Conservation (phyloP, 83 land plant genomes). For the Larix sibirica region DNA sequence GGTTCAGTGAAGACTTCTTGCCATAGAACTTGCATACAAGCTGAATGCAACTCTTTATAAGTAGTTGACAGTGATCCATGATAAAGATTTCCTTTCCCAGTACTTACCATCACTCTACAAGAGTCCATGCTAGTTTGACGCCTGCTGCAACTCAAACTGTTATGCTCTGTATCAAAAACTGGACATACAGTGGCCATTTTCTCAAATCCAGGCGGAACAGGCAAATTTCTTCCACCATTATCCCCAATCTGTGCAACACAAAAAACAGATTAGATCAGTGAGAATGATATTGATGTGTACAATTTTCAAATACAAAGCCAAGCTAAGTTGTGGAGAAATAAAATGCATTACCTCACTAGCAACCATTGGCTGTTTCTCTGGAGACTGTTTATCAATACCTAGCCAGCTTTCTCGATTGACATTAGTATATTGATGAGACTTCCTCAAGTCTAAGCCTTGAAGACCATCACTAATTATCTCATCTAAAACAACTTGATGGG, state of each 20-base stretch:
- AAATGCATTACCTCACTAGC: neutral
- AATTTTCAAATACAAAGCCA: neutral
- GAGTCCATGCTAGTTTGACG: neutral
- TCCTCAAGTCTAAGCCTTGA: neutral
- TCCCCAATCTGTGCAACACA: neutral
- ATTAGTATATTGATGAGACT: neutral
- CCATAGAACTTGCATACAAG: conserved; percentile 17
- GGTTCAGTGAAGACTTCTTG: conserved; percentile 2
- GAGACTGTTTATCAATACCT: neutral
- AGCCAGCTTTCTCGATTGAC: neutral
- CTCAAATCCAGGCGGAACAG: conserved; percentile 6
- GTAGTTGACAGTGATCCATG: neutral
- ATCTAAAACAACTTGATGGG: conserved; percentile 14
- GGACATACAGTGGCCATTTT: too few relatives aligned
- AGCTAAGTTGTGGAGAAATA: too few relatives aligned
- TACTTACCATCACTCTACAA: neutral
- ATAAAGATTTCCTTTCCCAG: neutral
- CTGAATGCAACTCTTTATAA: conserved; percentile 2
- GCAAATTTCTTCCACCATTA: neutral
- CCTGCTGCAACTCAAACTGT: neutral
- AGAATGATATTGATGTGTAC: neutral
- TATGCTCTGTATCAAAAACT: neutral
- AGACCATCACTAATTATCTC: neutral
- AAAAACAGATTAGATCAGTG: neutral
- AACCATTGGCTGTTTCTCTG: neutral